Percentiles rank a stretch among this genome's conserved stretches.
Conservation (phyloP, 768 basidiomycete genomes). For the Daedalea quercina region DNA sequence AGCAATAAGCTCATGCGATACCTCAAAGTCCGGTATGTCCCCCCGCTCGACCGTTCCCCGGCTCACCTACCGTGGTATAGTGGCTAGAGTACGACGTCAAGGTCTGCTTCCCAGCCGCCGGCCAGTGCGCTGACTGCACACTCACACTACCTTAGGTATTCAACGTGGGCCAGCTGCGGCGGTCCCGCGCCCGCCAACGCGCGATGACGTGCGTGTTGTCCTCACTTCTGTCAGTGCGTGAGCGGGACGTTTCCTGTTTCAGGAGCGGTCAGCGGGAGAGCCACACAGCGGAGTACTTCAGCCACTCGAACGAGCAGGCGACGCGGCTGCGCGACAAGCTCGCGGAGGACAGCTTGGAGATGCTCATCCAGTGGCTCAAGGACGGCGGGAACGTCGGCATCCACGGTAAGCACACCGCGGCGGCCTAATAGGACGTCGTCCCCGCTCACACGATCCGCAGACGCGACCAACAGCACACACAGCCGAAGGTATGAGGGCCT, state of each 20-base stretch:
- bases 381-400: conserved; percentile 96
- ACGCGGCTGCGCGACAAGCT: conserved; percentile 72
- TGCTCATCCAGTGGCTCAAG: conserved; percentile 92
- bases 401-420: conserved; percentile 56
- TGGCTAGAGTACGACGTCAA: conserved; percentile 99
- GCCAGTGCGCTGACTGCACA: background rate
- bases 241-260: background rate
- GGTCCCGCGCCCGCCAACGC: conserved; percentile 76
- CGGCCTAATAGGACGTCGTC: background rate
- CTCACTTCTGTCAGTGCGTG: background rate
- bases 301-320: conserved; percentile 75
- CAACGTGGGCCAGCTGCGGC: conserved; percentile 92
- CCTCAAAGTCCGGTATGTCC: conserved; percentile 53
- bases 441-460: conserved; percentile 30
- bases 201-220: conserved; percentile 58
- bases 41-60: background rate
- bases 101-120: conserved; percentile 29
- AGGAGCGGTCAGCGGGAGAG: conserved; percentile 85
- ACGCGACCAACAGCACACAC: conserved; percentile 92
- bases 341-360: conserved; percentile 89
- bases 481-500: conserved; percentile 46
- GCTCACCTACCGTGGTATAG: conserved; percentile 32
- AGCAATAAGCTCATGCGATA: conserved; percentile 98
- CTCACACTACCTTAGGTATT: conserved; percentile 58
- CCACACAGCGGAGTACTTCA: conserved; percentile 88